These are phyloP conservation scores for Cystobasidium slooffiae DNA, from an alignment of 1,284 basidiomycete genomes.

Conservation along the genomic window DNA sequence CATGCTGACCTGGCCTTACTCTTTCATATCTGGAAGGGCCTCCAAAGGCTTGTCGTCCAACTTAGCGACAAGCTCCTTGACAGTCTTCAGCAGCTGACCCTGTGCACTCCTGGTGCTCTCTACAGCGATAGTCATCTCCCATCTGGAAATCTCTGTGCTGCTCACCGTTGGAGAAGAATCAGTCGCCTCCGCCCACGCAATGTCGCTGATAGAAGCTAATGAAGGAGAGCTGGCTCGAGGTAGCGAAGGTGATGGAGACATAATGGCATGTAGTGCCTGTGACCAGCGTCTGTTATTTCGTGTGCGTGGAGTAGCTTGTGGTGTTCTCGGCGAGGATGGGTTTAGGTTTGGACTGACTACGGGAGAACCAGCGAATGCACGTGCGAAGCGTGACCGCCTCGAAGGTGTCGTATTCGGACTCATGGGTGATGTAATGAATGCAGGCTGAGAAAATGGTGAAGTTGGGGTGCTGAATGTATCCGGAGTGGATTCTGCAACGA, in stretches of 20 bases:
- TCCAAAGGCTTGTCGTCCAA: background rate
- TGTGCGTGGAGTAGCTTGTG: slow-evolving; percentile 18
- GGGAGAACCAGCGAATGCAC: slow-evolving; percentile 16
- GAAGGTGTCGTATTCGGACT: slow-evolving; percentile 12
- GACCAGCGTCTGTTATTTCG: slow-evolving; percentile 7
- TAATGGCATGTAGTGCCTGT: slow-evolving; percentile 29
- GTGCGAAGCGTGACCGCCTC: slow-evolving; percentile 14
- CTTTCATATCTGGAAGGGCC: background rate
- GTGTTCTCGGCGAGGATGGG: slow-evolving; percentile 3
- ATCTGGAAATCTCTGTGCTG: background rate
- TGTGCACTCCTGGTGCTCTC: slow-evolving; percentile 20
- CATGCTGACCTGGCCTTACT: background rate
- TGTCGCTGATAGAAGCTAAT: slow-evolving; percentile 4
- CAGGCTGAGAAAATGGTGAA: background rate
- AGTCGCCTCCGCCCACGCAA: slow-evolving; percentile 13
- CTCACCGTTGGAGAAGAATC: slow-evolving; percentile 11
- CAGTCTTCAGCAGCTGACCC: slow-evolving; percentile 4
- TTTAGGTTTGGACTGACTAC: background rate
- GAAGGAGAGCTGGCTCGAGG: background rate
- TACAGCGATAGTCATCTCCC: slow-evolving; percentile 5
- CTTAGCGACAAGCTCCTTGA: slow-evolving; percentile 2
- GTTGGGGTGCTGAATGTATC: background rate
- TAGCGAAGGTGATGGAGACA: slow-evolving; percentile 31
- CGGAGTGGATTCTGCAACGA: slow-evolving; percentile 1
- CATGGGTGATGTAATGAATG: background rate